phyloP scores from a whole-genome alignment of 192 early-diverging fungal genomes.

The Umbelopsis ramanniana region DNA sequence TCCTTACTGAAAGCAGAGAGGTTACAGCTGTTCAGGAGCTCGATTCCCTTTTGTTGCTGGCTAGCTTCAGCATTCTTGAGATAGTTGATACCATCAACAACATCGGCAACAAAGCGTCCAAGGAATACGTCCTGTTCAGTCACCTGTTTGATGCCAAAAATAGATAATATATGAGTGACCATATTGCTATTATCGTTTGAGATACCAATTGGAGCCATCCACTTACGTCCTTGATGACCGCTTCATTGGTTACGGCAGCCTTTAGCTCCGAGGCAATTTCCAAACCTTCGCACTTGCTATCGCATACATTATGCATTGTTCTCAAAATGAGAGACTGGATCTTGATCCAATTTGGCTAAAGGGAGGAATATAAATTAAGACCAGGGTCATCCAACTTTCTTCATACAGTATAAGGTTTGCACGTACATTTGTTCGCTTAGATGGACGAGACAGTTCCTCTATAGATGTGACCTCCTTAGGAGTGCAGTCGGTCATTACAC shows the following conservation, averaged over 20 bases:
- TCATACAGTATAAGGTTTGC: neutral
- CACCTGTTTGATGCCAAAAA: neutral
- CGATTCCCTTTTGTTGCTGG: conserved; percentile 8
- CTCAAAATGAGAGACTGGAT: conserved; percentile 41
- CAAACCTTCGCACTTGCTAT: conserved; percentile 25
- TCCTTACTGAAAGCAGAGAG: conserved; percentile 12
- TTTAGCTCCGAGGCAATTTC: conserved; percentile 17
- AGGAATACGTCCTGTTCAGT: conserved; percentile 20
- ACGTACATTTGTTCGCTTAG: conserved; percentile 41
- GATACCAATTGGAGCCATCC: neutral
- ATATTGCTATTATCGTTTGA: neutral
- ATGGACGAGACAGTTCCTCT: conserved; percentile 46
- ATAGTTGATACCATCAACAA: conserved; percentile 19
- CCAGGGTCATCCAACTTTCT: neutral
- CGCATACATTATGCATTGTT: conserved; percentile 37
- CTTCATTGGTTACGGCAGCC: neutral
- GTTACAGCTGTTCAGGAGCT: neutral
- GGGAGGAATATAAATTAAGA: neutral
- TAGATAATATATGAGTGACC: neutral
- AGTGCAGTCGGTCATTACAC: conserved; percentile 64
- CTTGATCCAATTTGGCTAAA: conserved; percentile 40
- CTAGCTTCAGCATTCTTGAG: neutral
- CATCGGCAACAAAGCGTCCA: conserved; percentile 26
- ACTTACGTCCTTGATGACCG: conserved; percentile 23
- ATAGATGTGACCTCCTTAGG: conserved; percentile 33